phyloP scores from a whole-genome alignment of 1,139 yeast genomes.

The Diutina ranongensis region DNA sequence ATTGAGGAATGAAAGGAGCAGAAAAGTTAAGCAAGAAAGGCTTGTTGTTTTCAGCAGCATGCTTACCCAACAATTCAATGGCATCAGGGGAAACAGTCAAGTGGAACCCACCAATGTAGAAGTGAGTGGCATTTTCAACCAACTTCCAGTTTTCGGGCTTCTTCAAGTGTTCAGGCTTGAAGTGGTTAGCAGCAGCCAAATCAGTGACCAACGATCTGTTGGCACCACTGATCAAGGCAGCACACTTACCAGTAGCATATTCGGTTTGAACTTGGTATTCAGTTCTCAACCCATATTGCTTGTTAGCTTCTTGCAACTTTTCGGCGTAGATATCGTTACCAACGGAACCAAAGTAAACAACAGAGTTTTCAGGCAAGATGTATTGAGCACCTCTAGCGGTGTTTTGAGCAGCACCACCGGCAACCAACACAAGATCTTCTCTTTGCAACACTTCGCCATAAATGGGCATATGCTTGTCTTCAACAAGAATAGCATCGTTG shows the following conservation, averaged over 20 bases:
- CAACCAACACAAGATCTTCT: constrained; percentile 60
- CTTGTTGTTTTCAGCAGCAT: constrained; percentile 80
- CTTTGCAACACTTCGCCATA: constrained; percentile 62
- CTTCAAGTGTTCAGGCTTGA: constrained; percentile 79
- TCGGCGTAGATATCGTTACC: constrained; percentile 88
- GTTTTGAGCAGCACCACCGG: constrained; percentile 99
- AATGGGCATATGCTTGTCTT: constrained; percentile 78
- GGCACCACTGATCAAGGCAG: constrained; percentile 81
- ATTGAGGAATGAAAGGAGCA: constrained; percentile 94
- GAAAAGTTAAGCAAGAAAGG: constrained; percentile 77
- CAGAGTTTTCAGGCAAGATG: constrained; percentile 70
- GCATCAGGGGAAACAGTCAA: constrained; percentile 96
- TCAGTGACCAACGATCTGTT: constrained; percentile 93
- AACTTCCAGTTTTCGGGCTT: constrained; percentile 83
- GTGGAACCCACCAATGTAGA: constrained; percentile 96
- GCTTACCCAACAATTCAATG: constrained; percentile 77
- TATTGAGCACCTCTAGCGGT: constrained; percentile 98
- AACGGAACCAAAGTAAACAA: constrained; percentile 91
- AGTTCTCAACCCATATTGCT: constrained; percentile 78
- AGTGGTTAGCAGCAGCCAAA: constrained; percentile 96
- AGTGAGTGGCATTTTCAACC: constrained; percentile 72
- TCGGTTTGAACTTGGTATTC: constrained; percentile 70
- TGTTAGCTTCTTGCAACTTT: constrained; percentile 71
- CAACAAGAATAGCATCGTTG: constrained; percentile 90
- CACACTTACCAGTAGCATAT: constrained; percentile 93